These are phyloP conservation scores for Cucumis melo DNA, from an alignment of 306 rosid species.

Conservation along the genomic window DNA sequence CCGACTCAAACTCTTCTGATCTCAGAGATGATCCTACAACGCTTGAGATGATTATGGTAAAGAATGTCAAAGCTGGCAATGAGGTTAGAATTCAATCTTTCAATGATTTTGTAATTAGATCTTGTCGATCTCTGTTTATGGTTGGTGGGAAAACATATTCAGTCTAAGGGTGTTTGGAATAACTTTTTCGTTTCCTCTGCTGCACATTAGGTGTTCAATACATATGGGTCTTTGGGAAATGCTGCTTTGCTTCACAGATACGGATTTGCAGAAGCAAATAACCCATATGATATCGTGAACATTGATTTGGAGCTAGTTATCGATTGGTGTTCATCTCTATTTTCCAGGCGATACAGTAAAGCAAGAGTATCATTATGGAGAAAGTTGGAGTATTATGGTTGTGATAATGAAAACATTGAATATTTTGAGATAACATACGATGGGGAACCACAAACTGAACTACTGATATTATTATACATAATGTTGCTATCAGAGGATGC, in stretches of 20 bases:
- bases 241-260: slow-evolving; percentile 93
- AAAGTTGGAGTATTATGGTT: slow-evolving; percentile 43
- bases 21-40: slow-evolving; percentile 21
- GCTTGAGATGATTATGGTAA: slow-evolving; percentile 76
- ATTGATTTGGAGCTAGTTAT: slow-evolving; percentile 62
- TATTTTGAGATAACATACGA: slow-evolving; percentile 67
- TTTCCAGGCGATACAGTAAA: slow-evolving; percentile 52
- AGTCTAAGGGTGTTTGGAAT: not conserved
- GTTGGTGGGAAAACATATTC: not conserved
- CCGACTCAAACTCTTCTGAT: slow-evolving; percentile 22
- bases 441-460: slow-evolving; percentile 78
- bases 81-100: slow-evolving; percentile 38
- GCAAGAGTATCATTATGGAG: slow-evolving; percentile 68
- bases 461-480: slow-evolving; percentile 39
- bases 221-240: slow-evolving; percentile 72
- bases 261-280: slow-evolving; percentile 78
- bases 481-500: slow-evolving; percentile 43
- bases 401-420: slow-evolving; percentile 40
- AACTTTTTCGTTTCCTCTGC: not conserved
- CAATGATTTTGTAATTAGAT: not conserved
- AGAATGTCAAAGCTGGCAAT: slow-evolving; percentile 55
- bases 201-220: slow-evolving; percentile 57
- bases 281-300: slow-evolving; percentile 64
- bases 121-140: not conserved
- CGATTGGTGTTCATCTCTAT: slow-evolving; percentile 48